Base-by-base conservation (phyloP, 106 monocot species). In the Dioscorea zingiberensis region DNA sequence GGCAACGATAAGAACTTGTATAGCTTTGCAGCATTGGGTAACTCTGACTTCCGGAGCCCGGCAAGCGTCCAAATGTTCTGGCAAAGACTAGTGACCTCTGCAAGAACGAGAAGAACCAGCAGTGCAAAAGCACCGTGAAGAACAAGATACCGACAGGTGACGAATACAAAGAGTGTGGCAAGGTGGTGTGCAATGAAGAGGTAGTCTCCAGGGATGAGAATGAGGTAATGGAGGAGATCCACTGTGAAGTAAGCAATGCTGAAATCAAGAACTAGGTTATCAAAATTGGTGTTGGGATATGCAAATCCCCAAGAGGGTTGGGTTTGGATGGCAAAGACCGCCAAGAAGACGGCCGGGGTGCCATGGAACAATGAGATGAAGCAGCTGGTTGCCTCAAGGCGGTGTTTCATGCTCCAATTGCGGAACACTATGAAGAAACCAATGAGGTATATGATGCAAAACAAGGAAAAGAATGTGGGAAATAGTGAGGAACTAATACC, bases 111-210 rank as follows among this genome's bases (percentile, higher is more conserved):
- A 15, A 98, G 88, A 2, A 85, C 88, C 58, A 98, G 61, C 8
- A 98, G 24, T 1, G 97, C 70, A 53, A 78, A 81, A 2, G 86
- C 92, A 14, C 97, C 97, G 21, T 89, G 97, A 7, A 71, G 71
- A 27, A 77, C 84, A 13, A 92, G 53, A 58, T 83, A 84, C 6
- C 97, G 76, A 47, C 97, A 98, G 13, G 97, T 98, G 55, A 89
- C 23, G 63, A 98, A 92, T 24, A 98, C 97, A 25, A 98, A 98
- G 38, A 98, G 83, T 2, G 97, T 98, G 3, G 97, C 97, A n/a
- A 98, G 72, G 62, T 98, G 97, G 78, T 98, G 97, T 17, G 83
- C 97, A 23, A 98, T 89, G 75, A 89, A 98, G 63, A 98, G 88
- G 47, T 56, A 68, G 51, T 98, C 97, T 13, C 69, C 68, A 15